Evolutionary conservation across 139 green algal species (phyloP), one percentile per base, ranked within the genome.

Genomic region (Pleodorina starrii): DNA sequence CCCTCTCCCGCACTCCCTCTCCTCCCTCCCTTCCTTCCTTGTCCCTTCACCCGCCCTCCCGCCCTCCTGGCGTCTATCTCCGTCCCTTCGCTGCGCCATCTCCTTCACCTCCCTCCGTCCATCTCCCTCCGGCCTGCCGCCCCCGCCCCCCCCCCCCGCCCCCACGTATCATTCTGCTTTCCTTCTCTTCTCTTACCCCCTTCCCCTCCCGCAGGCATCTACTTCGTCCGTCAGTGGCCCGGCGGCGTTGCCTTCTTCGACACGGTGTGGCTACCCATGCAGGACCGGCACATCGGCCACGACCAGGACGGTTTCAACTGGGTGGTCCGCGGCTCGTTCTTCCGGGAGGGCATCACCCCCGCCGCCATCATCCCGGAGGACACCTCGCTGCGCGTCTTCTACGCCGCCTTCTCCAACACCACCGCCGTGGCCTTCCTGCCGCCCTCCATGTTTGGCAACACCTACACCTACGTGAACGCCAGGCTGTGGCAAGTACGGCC

Each of bases 281-380:
- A 90, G 44, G 54, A 46, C 46, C 50, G 75, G 44, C 84, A 85
- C 32, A 74, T 89, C 38, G 91, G 91, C 0, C 91, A 93, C 75
- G 91, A 93, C 78, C 91, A 93, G 77, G 91, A 93, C 73, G 91
- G 88, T 9, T 80, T 93, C 35, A 93, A 93, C 69, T 76, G 29
- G 10, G 14, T 93, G 29, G 84, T 27, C 3, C 44, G 83, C 2
- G 79, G 79, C 36, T 5, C 10, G 36, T 43, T 29, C 11, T 86
- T 91, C 38, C 83, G 48, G 17, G 73, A n/a, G n/a, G 29, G 35
- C 63, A 57, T 36, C 11, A 38, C 29, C 21, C 54, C 54, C 6
- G 32, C 27, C 11, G 63, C 63, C 19, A 38, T 38, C 63, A 4
- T 17, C 27, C 40, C 40, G 35, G 57, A 89, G 4, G 68, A 76